phyloP scores from a whole-genome alignment of 306 rosid species.

The Malus orientalis region DNA sequence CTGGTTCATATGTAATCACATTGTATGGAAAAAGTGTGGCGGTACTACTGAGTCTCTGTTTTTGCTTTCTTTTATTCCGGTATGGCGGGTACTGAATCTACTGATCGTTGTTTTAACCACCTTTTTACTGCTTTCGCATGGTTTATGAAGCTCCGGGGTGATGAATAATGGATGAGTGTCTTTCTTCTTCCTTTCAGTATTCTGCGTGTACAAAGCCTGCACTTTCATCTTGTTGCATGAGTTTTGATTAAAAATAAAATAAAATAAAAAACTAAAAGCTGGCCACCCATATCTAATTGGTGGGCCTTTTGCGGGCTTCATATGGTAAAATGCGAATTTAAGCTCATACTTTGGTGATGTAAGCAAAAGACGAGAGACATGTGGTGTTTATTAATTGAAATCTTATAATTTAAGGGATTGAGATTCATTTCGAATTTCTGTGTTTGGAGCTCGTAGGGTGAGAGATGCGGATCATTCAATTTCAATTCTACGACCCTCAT shows the following conservation, averaged over 20 bases:
- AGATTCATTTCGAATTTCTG: no score
- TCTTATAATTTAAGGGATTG: no score
- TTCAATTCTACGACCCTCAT: no score
- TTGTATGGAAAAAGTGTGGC: constrained; percentile 2
- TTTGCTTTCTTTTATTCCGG: background rate
- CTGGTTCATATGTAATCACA: background rate
- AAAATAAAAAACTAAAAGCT: no score
- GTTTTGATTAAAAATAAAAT: background rate
- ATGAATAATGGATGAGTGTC: constrained; percentile 6
- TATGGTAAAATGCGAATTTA: no score
- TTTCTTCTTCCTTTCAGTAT: background rate
- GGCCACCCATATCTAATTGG: no score
- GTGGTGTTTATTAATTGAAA: no score
- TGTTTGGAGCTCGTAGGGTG: no score
- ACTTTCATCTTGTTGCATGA: background rate
- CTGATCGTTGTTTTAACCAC: background rate
- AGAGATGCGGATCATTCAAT: no score
- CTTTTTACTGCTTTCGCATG: background rate
- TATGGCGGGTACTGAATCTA: background rate
- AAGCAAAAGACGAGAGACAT: no score
- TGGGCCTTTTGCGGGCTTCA: no score
- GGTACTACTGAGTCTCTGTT: background rate
- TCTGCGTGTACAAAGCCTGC: background rate
- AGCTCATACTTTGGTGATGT: no score
- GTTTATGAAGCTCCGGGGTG: background rate